Percentiles rank a stretch among this genome's conserved stretches.
These are phyloP conservation scores for Fusarium phyllophilum DNA, from an alignment of 2,329 filamentous ascomycete genomes.

Conservation along the genomic window DNA sequence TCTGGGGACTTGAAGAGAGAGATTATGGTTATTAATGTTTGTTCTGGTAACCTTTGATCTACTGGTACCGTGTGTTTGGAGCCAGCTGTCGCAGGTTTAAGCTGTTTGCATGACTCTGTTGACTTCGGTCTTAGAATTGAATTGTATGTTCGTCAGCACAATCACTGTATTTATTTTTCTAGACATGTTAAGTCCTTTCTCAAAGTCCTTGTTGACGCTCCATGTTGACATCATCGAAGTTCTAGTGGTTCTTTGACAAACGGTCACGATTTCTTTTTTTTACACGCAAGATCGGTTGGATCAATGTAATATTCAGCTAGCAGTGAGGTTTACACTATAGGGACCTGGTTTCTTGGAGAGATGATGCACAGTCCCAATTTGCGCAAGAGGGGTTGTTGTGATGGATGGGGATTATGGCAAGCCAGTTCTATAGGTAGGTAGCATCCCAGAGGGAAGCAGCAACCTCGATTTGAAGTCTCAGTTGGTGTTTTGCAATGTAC, in stretches of 20 bases:
- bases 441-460: not conserved
- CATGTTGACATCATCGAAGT: not conserved
- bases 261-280: not conserved
- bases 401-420: not conserved
- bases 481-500: not conserved
- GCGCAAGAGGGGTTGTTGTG: not conserved
- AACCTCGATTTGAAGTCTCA: not conserved
- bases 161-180: not conserved
- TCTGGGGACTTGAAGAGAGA: not conserved
- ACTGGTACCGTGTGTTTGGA: not conserved
- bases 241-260: not conserved
- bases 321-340: not conserved
- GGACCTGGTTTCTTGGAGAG: not conserved
- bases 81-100: not conserved
- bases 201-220: not conserved
- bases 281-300: not conserved
- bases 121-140: not conserved
- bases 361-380: not conserved
- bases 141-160: not conserved
- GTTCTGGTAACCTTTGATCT: not conserved
- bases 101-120: not conserved
- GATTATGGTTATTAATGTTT: not conserved
- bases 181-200: not conserved
- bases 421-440: not conserved
- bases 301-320: not conserved